These are phyloP conservation scores for Quercus lobata DNA, from an alignment of 331 rosid genomes.

Conservation along the genomic window DNA sequence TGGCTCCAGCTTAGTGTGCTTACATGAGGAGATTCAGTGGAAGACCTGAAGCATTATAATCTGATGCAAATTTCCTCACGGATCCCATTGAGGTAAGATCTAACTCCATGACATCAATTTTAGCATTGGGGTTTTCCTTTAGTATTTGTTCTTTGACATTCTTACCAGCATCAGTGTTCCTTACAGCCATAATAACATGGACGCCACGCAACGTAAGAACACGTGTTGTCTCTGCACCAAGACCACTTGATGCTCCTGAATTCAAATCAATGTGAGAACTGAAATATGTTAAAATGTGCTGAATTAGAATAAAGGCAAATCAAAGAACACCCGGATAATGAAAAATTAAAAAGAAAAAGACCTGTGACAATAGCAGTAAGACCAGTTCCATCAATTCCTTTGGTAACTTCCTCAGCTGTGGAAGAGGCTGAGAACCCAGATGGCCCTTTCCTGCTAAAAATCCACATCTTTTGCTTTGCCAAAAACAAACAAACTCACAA, in stretches of 20 bases:
- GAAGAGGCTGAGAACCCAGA: slow-evolving; percentile 67
- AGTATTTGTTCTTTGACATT: slow-evolving; percentile 47
- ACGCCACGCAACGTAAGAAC: slow-evolving; percentile 79
- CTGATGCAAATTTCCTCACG: slow-evolving; percentile 76
- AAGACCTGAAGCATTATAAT: slow-evolving; percentile 53
- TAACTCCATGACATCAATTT: slow-evolving; percentile 74
- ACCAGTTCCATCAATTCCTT: slow-evolving; percentile 55
- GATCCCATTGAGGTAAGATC: slow-evolving; percentile 81
- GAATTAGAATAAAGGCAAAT: background rate
- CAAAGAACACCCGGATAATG: background rate
- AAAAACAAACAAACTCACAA: too few relatives aligned
- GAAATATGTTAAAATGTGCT: background rate
- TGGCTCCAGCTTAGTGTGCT: slow-evolving; percentile 17
- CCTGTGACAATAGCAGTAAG: slow-evolving; percentile 76
- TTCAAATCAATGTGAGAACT: background rate
- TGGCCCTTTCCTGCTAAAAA: slow-evolving; percentile 43
- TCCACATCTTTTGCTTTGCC: slow-evolving; percentile 38
- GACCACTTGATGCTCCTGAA: slow-evolving; percentile 96
- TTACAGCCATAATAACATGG: slow-evolving; percentile 92
- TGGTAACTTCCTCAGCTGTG: slow-evolving; percentile 64
- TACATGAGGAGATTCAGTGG: slow-evolving; percentile 78
- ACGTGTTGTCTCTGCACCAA: slow-evolving; percentile 74
- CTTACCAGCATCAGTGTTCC: slow-evolving; percentile 61
- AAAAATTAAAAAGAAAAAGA: background rate
- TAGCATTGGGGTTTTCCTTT: slow-evolving; percentile 59